These are phyloP conservation scores for Aspergillus asperescens DNA, from an alignment of 495 filamentous ascomycete species.

Conservation along the genomic window DNA sequence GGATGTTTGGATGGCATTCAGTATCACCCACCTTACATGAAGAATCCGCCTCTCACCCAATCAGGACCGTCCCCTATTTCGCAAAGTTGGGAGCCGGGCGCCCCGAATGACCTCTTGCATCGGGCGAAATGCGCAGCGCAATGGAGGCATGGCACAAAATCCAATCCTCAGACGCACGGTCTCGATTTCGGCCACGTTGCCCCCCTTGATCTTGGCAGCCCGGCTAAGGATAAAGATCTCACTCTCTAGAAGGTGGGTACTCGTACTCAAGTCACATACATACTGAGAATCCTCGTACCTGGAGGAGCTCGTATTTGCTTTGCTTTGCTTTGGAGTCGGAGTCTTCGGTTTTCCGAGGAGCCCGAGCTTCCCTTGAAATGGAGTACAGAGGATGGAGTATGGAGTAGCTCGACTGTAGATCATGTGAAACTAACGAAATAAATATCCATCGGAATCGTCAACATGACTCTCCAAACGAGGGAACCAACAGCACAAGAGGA, in stretches of 20 bases:
- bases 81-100: slow-evolving; percentile 9
- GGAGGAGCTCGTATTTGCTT: no score
- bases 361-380: no score
- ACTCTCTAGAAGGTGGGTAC: slow-evolving; percentile 16
- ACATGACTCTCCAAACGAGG: not conserved
- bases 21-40: slow-evolving; percentile 17
- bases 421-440: no score
- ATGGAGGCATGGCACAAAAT: not conserved
- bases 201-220: slow-evolving; percentile 27
- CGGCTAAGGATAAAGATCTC: slow-evolving; percentile 28
- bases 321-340: no score
- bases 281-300: not conserved
- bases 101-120: slow-evolving; percentile 16
- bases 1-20: not conserved
- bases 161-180: slow-evolving; percentile 13
- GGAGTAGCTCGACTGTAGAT: no score
- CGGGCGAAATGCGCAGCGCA: not conserved
- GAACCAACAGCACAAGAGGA: no score
- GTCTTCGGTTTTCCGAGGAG: no score
- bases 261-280: not conserved
- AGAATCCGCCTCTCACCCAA: slow-evolving; percentile 8
- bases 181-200: slow-evolving; percentile 25
- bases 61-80: slow-evolving; percentile 1
- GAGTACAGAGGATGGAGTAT: no score
- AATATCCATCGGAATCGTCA: no score